A percentile compares a stretch with the other conserved stretches of the same genome.
phyloP scores from a whole-genome alignment of 306 rosid genomes.

The Argentina anserina region DNA sequence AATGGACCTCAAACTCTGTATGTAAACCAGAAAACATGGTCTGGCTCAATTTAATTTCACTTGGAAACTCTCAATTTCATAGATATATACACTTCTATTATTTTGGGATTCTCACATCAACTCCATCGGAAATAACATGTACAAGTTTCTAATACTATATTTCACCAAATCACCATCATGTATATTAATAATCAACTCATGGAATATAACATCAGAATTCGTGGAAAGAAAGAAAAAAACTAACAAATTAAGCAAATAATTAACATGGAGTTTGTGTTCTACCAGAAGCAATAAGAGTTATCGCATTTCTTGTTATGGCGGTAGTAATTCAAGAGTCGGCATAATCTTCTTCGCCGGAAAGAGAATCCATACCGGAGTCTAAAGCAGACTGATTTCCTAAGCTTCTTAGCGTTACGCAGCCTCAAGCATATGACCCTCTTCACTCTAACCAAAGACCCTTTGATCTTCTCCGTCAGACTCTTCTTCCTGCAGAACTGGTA shows the following conservation, averaged over 20 bases:
- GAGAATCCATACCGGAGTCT: conserved; percentile 49
- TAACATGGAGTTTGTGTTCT: conserved; percentile 6
- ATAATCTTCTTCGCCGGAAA: conserved; percentile 55
- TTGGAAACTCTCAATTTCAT: conserved; percentile 33
- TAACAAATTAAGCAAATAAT: neutral
- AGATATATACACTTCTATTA: neutral
- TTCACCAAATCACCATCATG: conserved; percentile 4
- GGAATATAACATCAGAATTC: conserved; percentile 2
- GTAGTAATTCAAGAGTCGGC: conserved; percentile 33
- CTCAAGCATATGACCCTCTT: conserved; percentile 44
- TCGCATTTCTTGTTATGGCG: conserved; percentile 16
- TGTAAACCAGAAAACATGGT: conserved; percentile 14
- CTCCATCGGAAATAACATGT: neutral
- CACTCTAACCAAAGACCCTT: conserved; percentile 48
- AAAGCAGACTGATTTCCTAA: conserved; percentile 39
- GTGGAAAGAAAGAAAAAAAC: neutral
- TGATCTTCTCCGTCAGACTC: conserved; percentile 49
- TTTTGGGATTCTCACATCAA: conserved; percentile 8
- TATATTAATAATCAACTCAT: neutral
- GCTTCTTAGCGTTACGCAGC: conserved; percentile 40
- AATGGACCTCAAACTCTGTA: conserved; percentile 17
- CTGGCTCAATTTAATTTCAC: conserved; percentile 6
- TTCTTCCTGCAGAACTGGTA: conserved; percentile 67
- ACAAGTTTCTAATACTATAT: neutral
- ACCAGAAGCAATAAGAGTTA: conserved; percentile 44